These are phyloP conservation scores for Epichloe brachyelytri DNA, from an alignment of 2,329 filamentous ascomycete species.

Conservation along the genomic window DNA sequence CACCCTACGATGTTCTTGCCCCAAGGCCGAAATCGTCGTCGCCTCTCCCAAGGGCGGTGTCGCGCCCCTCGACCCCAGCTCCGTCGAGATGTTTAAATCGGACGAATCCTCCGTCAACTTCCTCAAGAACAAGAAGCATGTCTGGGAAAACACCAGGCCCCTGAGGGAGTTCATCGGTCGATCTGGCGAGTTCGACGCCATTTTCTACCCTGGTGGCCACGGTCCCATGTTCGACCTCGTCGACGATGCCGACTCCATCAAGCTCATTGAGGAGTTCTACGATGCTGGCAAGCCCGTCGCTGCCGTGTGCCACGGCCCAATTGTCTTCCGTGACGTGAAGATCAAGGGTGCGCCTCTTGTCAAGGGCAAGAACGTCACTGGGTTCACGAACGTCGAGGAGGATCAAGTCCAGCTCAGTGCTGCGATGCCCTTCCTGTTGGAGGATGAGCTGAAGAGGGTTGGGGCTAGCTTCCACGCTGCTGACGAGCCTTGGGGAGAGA, in stretches of 20 bases:
- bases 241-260: slow-evolving; percentile 40
- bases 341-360: slow-evolving; percentile 40
- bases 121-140: slow-evolving; percentile 36
- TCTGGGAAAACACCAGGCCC: slow-evolving; percentile 52
- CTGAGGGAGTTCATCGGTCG: slow-evolving; percentile 43
- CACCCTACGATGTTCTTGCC: slow-evolving; percentile 47
- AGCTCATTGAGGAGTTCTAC: slow-evolving; percentile 50
- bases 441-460: slow-evolving; percentile 37
- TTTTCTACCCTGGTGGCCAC: slow-evolving; percentile 46
- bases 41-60: slow-evolving; percentile 50
- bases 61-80: slow-evolving; percentile 47
- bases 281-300: slow-evolving; percentile 47
- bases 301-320: slow-evolving; percentile 58
- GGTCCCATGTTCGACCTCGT: slow-evolving; percentile 57
- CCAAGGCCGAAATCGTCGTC: slow-evolving; percentile 40
- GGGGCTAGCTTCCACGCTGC: slow-evolving; percentile 46
- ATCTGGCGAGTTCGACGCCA: slow-evolving; percentile 48
- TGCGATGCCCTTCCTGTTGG: slow-evolving; percentile 46
- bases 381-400: slow-evolving; percentile 48
- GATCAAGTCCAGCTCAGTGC: slow-evolving; percentile 31
- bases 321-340: slow-evolving; percentile 46
- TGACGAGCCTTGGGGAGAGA: slow-evolving; percentile 32
- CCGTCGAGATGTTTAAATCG: slow-evolving; percentile 38
- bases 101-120: slow-evolving; percentile 43
- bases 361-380: slow-evolving; percentile 43